phyloP scores from a whole-genome alignment of 2,329 filamentous ascomycete species.

The Verticillium nubilum region DNA sequence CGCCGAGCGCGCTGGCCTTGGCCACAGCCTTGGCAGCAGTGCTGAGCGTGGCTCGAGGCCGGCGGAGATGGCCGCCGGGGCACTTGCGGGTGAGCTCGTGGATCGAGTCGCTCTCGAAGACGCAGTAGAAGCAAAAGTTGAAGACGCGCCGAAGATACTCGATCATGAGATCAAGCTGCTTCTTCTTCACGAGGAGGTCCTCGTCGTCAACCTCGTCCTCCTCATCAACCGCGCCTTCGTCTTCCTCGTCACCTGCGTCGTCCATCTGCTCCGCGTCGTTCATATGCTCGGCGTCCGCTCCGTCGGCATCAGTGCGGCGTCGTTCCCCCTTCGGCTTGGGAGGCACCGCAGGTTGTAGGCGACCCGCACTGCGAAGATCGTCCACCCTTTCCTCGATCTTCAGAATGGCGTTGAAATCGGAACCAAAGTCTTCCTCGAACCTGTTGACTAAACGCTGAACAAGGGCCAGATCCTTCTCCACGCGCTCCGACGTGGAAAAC shows the following conservation, averaged over 20 bases:
- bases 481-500: conserved; percentile 88
- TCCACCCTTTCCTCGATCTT: conserved; percentile 87
- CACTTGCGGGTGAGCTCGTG: conserved; percentile 96
- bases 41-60: conserved; percentile 80
- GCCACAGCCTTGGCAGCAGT: conserved; percentile 80
- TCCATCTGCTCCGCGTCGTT: conserved; percentile 61
- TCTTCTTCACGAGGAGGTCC: conserved; percentile 86
- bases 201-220: conserved; percentile 85
- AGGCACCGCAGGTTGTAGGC: conserved; percentile 61
- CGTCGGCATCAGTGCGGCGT: conserved; percentile 52
- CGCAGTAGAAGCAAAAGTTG: conserved; percentile 99
- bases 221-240: conserved; percentile 72
- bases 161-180: conserved; percentile 90
- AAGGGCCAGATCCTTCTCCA: conserved; percentile 82
- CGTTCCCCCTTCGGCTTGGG: conserved; percentile 53
- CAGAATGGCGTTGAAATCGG: conserved; percentile 67
- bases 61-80: conserved; percentile 91
- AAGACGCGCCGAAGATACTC: conserved; percentile 95
- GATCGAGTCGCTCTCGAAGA: conserved; percentile 95
- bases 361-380: conserved; percentile 68
- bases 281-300: conserved; percentile 38
- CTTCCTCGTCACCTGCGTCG: conserved; percentile 77
- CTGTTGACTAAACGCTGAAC: conserved; percentile 78
- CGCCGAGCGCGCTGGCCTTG: conserved; percentile 73
- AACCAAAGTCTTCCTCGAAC: conserved; percentile 78